Evolutionary conservation across 805 yeast genomes (phyloP), one percentile per base, ranked within the genome.

Genomic region (Cephaloascus albidus): DNA sequence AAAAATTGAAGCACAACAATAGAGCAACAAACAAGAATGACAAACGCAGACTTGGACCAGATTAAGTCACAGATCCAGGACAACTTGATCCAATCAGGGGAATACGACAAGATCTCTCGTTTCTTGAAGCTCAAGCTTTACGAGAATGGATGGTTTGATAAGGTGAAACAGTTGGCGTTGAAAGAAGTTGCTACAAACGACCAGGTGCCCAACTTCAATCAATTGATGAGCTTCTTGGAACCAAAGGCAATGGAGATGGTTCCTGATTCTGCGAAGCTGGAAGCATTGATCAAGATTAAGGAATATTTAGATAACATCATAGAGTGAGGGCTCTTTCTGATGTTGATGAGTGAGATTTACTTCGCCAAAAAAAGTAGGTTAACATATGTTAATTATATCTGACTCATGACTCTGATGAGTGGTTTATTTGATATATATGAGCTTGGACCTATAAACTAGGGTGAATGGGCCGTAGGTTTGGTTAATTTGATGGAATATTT

Each of bases 71-170:
- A 78, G 50, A 81, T 86, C 35, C 86, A 83, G 49, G 76, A 76
- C 42, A 78, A 78, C 50, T 69, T 87, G 31, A 76, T 86, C 3
- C 72, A 79, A 23, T 74, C 86, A 20, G 96, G 96, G 0, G 84
- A 81, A 58, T 87, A 87, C 57, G 90, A 84, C 44, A 69, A 72
- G 68, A 81, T 86, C 40, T 78, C 82, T 37, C 72, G 74, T 38
- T 66, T 71, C 36, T 61, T 89, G 42, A 76, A 77, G 48, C 69
- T 79, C 40, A 76, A 74, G 50, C 69, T 89, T 10, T 71, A 78
- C 38, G 83, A 84, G 52, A 71, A 81, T 1, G 96, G 96, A 4
- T 89, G 97, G 97, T 77, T 76, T 43, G 95, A 86, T 48, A 70
- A 80, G 40, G 78, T 89, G 20, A 68, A 76, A 36, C 72, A 70